A percentile compares a stretch with the other conserved stretches of the same genome.
phyloP scores from a whole-genome alignment of 2,329 filamentous ascomycete species.

The Aspergillus costaricaensis region DNA sequence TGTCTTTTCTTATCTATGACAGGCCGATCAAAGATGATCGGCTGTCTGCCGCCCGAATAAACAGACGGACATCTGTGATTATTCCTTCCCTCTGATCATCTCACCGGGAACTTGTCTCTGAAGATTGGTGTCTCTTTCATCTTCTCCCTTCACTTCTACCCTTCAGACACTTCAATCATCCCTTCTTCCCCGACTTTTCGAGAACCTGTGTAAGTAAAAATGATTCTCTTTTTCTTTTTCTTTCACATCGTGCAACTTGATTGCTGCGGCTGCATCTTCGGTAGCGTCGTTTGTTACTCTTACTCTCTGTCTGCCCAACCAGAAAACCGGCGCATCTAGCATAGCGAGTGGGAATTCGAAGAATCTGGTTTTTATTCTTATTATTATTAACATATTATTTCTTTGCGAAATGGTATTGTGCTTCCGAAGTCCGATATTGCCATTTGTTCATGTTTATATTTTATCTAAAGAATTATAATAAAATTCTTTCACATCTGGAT shows the following conservation, averaged over 20 bases:
- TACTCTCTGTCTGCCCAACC: neutral
- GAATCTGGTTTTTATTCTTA: neutral
- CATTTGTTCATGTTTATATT: neutral
- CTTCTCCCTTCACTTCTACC: neutral
- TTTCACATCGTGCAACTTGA: conserved; percentile 1
- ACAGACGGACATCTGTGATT: neutral
- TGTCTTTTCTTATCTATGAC: neutral
- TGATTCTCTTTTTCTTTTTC: neutral
- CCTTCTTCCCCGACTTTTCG: neutral
- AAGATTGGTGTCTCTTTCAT: neutral
- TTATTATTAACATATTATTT: neutral
- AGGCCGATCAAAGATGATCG: neutral
- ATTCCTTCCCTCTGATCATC: neutral
- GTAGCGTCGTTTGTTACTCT: conserved; percentile 7
- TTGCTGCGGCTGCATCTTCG: conserved; percentile 1
- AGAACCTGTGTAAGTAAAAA: conserved; percentile 1
- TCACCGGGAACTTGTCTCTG: neutral
- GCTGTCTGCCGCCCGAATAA: neutral
- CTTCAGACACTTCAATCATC: neutral
- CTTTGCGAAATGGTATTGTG: neutral
- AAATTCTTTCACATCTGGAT: too few species aligned
- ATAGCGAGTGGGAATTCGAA: conserved; percentile 10
- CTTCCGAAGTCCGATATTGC: neutral
- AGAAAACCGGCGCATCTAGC: conserved; percentile 7
- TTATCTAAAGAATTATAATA: too few species aligned